Conservation (phyloP, 2,329 filamentous ascomycete genomes). For the Monilinia polystroma region DNA sequence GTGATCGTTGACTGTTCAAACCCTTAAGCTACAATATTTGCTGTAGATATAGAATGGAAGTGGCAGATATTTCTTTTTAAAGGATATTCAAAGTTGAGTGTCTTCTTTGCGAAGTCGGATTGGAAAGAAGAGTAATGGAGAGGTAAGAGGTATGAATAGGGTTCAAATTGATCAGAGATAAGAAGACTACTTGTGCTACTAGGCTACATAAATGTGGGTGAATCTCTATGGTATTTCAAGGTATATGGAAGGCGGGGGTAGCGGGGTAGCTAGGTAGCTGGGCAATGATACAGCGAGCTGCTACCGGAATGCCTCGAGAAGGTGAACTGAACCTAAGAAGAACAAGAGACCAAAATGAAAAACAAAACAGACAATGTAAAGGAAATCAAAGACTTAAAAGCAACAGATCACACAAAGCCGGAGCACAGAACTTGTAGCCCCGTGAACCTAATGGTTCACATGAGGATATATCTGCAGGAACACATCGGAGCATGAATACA, state of each 20-base stretch:
- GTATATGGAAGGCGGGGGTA: not conserved
- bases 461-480: slow-evolving; percentile 20
- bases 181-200: not conserved
- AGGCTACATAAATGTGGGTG: not conserved
- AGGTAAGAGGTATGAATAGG: not conserved
- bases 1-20: not conserved
- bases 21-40: slow-evolving; percentile 1
- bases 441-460: slow-evolving; percentile 15
- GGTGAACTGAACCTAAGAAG: not conserved
- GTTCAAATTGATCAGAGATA: not conserved
- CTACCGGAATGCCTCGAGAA: slow-evolving; percentile 1
- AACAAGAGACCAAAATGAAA: not conserved
- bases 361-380: not conserved
- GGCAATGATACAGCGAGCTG: not conserved
- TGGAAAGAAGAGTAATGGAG: not conserved
- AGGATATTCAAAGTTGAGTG: not conserved
- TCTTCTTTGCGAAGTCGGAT: not conserved
- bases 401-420: not conserved
- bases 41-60: not conserved
- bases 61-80: not conserved
- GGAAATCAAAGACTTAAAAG: not conserved
- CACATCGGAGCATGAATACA: slow-evolving; percentile 7
- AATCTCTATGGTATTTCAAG: not conserved
- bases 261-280: slow-evolving; percentile 6
- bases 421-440: slow-evolving; percentile 1